phyloP scores from a whole-genome alignment of 495 filamentous ascomycete species.

The Hypoxylon fragiforme region DNA sequence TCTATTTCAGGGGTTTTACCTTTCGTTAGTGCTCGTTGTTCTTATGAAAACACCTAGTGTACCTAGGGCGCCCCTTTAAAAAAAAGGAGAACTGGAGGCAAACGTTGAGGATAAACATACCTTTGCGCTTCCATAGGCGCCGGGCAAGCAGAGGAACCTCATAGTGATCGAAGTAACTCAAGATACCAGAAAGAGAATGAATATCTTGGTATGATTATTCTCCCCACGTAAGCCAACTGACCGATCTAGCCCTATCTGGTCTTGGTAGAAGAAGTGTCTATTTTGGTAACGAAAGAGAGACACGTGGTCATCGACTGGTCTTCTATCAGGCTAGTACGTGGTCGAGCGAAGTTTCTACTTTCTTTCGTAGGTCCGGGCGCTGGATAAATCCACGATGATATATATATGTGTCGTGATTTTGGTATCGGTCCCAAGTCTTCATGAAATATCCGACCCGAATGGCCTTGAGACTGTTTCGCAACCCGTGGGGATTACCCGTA shows the following conservation, averaged over 20 bases:
- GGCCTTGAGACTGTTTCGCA: slow-evolving; percentile 2
- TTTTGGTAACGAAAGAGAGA: neutral
- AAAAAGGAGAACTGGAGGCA: neutral
- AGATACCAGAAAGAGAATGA: too few species aligned
- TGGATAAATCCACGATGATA: slow-evolving; percentile 1
- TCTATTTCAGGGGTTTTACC: slow-evolving; percentile 37
- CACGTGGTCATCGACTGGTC: slow-evolving; percentile 2
- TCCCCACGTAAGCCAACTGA: too few species aligned
- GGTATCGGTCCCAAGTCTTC: too few species aligned
- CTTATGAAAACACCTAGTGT: neutral
- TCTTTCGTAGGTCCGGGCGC: slow-evolving; percentile 11
- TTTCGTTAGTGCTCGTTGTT: neutral
- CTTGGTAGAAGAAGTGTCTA: slow-evolving; percentile 3
- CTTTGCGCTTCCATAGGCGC: slow-evolving; percentile 50
- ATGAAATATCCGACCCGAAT: too few species aligned
- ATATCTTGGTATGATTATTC: too few species aligned
- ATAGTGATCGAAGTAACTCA: too few species aligned
- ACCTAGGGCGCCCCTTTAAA: neutral
- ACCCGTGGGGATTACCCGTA: slow-evolving; percentile 19
- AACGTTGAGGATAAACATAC: slow-evolving; percentile 16
- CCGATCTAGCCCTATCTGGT: neutral
- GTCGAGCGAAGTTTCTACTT: neutral
- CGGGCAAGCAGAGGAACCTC: slow-evolving; percentile 42
- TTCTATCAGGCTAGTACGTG: slow-evolving; percentile 7
- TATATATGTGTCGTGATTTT: too few species aligned